Percentiles rank a stretch among this genome's conserved stretches.
Conservation (phyloP, 1,284 basidiomycete species). For the Exsudoporus floridanus region DNA sequence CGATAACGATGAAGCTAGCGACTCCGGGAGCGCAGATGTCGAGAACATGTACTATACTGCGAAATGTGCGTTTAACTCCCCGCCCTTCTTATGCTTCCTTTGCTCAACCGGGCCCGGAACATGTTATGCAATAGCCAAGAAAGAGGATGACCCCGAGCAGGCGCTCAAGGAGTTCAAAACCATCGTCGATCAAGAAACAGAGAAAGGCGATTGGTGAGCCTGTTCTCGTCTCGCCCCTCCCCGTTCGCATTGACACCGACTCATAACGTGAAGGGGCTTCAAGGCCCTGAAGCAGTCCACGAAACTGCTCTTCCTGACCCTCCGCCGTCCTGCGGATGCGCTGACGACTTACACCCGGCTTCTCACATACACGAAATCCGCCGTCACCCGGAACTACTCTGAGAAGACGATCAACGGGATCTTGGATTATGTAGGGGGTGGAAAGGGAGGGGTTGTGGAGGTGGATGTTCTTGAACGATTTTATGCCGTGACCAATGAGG, state of each 20-base stretch:
- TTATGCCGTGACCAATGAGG: conserved; percentile 90
- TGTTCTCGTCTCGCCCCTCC: background rate
- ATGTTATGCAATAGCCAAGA: conserved; percentile 65
- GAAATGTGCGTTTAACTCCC: conserved; percentile 64
- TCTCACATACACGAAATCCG: conserved; percentile 89
- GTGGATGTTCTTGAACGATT: conserved; percentile 91
- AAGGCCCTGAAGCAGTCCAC: conserved; percentile 98
- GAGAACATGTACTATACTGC: conserved; percentile 99
- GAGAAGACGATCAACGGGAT: conserved; percentile 99
- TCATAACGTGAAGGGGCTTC: conserved; percentile 75
- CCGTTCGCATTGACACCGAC: conserved; percentile 1
- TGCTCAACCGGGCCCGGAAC: background rate
- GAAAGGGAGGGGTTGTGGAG: conserved; percentile 79
- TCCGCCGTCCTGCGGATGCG: conserved; percentile 81
- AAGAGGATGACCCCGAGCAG: conserved; percentile 87
- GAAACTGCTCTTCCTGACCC: conserved; percentile 85
- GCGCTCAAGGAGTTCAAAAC: conserved; percentile 85
- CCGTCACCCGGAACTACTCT: conserved; percentile 87
- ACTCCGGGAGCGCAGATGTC: conserved; percentile 83
- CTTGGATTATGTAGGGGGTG: conserved; percentile 96
- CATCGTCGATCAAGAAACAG: conserved; percentile 86
- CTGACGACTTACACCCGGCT: conserved; percentile 84
- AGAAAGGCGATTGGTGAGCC: conserved; percentile 88
- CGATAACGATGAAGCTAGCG: conserved; percentile 81
- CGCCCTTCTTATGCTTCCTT: background rate